phyloP scores from a whole-genome alignment of 1,284 basidiomycete genomes.

The Caloboletus firmus region DNA sequence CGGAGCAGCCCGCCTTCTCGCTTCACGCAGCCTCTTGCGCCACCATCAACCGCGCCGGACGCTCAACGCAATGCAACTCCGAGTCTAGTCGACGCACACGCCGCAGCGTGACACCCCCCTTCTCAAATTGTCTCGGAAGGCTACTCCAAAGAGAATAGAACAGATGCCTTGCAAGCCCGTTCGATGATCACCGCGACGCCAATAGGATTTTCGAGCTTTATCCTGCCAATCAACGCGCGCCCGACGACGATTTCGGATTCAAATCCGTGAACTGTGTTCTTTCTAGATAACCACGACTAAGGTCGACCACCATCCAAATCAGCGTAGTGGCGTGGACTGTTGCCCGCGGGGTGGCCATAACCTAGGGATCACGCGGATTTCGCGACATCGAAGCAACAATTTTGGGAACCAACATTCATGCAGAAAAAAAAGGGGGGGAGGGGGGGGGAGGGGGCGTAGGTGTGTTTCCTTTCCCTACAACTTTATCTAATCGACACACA shows the following conservation, averaged over 20 bases:
- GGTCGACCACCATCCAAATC: background rate
- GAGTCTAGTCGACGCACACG: background rate
- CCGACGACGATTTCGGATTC: background rate
- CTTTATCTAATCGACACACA: background rate
- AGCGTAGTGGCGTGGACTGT: constrained; percentile 3
- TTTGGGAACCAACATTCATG: background rate
- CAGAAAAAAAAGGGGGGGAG: background rate
- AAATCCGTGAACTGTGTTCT: background rate
- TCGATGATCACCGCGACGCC: constrained; percentile 14
- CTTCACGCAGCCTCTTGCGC: constrained; percentile 9
- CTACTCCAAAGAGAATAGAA: background rate
- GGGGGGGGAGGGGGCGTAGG: background rate
- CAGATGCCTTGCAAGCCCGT: background rate
- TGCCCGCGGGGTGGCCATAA: background rate
- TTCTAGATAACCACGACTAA: background rate
- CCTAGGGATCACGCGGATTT: background rate
- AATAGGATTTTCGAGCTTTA: background rate
- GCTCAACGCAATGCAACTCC: constrained; percentile 7
- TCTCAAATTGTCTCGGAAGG: constrained; percentile 1
- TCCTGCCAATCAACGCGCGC: constrained; percentile 7
- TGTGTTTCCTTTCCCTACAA: background rate
- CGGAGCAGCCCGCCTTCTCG: constrained; percentile 1
- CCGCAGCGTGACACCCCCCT: background rate
- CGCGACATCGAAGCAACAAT: background rate
- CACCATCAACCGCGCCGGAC: constrained; percentile 8